Base-by-base conservation (phyloP, 495 filamentous ascomycete species). In the Hypoxylon cercidicola region DNA sequence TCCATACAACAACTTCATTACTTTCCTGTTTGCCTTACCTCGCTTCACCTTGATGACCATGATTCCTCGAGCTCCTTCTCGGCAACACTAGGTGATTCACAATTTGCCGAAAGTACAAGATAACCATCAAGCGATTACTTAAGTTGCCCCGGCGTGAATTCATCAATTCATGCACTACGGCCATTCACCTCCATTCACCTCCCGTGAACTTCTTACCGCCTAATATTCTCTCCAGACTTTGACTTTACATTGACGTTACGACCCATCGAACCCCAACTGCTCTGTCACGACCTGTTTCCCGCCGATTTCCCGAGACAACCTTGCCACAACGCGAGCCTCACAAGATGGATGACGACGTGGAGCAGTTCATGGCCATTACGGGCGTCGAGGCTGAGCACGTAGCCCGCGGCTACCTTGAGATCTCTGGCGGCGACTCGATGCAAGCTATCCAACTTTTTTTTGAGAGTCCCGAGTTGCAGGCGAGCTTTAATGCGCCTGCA, bases 381-480 rank as follows among this genome's bases (percentile, higher is more conserved):
- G 80, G 77, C 18, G 77, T 80, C 39, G 74, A 58, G 53, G 82
- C 85, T 9, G 79, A 88, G 60, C 49, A 48, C 12, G 82, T 87
- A 59, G 93, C 93, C 20, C 82, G 82, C 54, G 90, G 89, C 64
- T 96, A 96, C 75, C 84, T 98, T 34, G 82, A 89, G 66, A 79
- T 99, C 52, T 88, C 92, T 21, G 91, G 96, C 64, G 88, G 86
- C 68, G 87, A 96, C 69, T 79, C 92, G 52, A 86, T 89, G 69
- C 91, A 95, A 73, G 95, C 95, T 7, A 86, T 97, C 70, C 86
- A 90, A 78, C 88, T 97, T 11, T 99, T 86, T 79, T 98, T 90
- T 75, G 89, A 93, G 60, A 94, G 90, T 83, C 88, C 75, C 80
- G 91, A 79, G 76, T 85, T 73, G 74, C 87, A 75, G 66, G 87